Evolutionary conservation across 768 basidiomycete genomes (phyloP).

Genomic region (Panaeolus cyanescens): DNA sequence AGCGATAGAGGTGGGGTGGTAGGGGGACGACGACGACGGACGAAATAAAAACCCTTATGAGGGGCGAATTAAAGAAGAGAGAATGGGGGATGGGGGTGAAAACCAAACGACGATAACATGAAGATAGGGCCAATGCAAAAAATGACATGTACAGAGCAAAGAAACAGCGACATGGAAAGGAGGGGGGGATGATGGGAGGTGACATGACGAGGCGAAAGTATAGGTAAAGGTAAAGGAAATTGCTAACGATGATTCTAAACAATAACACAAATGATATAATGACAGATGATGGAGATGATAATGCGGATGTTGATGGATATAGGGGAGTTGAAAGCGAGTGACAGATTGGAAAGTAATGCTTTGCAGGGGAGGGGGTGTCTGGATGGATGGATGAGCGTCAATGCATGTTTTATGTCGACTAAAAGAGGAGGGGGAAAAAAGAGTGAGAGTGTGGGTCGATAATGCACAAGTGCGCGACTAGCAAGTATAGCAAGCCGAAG

Average conservation of each 20-base stretch:
- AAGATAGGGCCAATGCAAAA: slow-evolving; percentile 13
- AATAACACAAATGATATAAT: slow-evolving; percentile 3
- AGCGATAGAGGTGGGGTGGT: slow-evolving; percentile 4
- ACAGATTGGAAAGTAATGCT: neutral
- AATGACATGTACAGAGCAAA: slow-evolving; percentile 7
- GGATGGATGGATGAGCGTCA: neutral
- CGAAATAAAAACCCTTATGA: slow-evolving; percentile 1
- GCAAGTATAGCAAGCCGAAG: neutral
- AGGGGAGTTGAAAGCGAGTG: neutral
- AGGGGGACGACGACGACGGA: neutral
- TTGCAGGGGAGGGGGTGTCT: too few relatives aligned
- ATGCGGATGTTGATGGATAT: slow-evolving; percentile 3
- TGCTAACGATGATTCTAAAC: neutral
- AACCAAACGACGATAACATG: slow-evolving; percentile 11
- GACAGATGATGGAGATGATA: slow-evolving; percentile 4
- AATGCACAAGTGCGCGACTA: neutral
- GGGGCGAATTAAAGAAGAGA: neutral
- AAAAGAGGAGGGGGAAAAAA: neutral
- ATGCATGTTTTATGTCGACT: slow-evolving; percentile 1
- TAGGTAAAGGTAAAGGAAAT: neutral
- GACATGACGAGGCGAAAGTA: neutral
- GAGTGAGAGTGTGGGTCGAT: neutral
- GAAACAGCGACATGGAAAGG: slow-evolving; percentile 2
- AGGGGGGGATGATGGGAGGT: neutral
- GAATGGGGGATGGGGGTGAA: neutral